Base-by-base conservation (phyloP, 2,329 filamentous ascomycete genomes). In the Alternaria ventricosa region DNA sequence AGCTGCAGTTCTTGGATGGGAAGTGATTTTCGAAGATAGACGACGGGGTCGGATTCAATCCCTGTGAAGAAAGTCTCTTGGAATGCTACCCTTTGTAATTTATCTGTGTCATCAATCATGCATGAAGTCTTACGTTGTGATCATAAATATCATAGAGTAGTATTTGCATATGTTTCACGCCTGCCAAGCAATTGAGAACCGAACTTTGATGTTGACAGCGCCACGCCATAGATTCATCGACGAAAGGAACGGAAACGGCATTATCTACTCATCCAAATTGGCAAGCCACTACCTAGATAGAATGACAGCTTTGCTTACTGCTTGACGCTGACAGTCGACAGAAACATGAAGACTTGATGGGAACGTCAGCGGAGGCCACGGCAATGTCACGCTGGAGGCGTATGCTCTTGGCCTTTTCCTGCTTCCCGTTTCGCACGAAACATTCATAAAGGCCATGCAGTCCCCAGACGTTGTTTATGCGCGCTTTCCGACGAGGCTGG, bases 401-500 rank as follows among this genome's bases (percentile, higher is more conserved):
- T 18, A 51, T 30, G 18, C 23, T 51, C 18, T 15, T 51, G 9
- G 47, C 47, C 8, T 22, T 28, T 13, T 55, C 30, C 1, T 20
- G 20, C 18, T 61, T 57, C 2, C 36, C 33, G 23, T 57, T 61
- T 5, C 5, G 22, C 11, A 61, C 8, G 3, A 61, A 33, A 15
- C 53, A 61, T 28, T 61, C 54, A 13, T 57, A n/a, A 11, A 57
- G 27, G 22, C 59, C 45, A 27, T 61, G 59, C 6, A 61, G 44
- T 22, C 43, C 53, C 53, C 45, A 61, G 1, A 61, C 28, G 22
- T 61, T 61, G 15, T 61, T 61, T 15, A 57, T 28, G 15, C 54
- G 59, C 43, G 44, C 51, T 45, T 45, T 51, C n/a, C 44, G 30
- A 6, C 54, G 44, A n/a, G 59, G 51, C 23, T 13, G 28, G 10